These are phyloP conservation scores for Jamesozyma jinghongensis DNA, from an alignment of 805 yeast species.

Conservation along the genomic window DNA sequence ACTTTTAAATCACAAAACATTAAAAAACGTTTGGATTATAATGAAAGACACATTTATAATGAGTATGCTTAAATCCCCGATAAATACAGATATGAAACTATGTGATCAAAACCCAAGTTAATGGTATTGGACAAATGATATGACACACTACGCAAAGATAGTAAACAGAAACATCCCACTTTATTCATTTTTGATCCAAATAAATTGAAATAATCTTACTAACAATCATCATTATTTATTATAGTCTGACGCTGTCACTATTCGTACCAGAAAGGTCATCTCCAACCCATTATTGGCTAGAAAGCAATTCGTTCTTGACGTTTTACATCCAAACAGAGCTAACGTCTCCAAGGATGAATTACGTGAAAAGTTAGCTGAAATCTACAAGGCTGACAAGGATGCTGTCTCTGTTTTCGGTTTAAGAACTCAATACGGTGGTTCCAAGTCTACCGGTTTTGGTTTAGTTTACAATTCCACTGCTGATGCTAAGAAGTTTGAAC, in stretches of 20 bases:
- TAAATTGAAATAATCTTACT: constrained; percentile 6
- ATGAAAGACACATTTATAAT: too few relatives aligned
- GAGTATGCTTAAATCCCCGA: too few relatives aligned
- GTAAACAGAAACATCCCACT: background rate
- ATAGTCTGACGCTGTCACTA: constrained; percentile 98
- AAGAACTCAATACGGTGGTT: constrained; percentile 99
- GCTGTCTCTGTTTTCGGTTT: constrained; percentile 97
- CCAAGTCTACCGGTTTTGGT: constrained; percentile 99
- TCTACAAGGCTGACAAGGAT: constrained; percentile 87
- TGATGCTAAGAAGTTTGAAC: constrained; percentile 98
- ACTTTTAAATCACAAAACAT: too few relatives aligned
- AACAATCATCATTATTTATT: constrained; percentile 8
- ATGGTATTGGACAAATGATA: too few relatives aligned
- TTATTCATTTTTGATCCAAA: background rate
- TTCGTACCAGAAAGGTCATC: constrained; percentile 98
- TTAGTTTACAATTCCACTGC: constrained; percentile 96
- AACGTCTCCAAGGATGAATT: constrained; percentile 99
- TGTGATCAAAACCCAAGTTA: too few relatives aligned
- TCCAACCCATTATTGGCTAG: constrained; percentile 98
- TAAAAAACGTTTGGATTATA: too few relatives aligned
- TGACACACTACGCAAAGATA: too few relatives aligned
- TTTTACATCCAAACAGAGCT: constrained; percentile 98
- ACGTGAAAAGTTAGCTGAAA: constrained; percentile 84
- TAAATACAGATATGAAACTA: too few relatives aligned
- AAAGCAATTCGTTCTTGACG: constrained; percentile 99